Percentiles rank a stretch among this genome's conserved stretches.
Conservation (phyloP, 352 stramenopile genomes). For the Bremia lactucae region DNA sequence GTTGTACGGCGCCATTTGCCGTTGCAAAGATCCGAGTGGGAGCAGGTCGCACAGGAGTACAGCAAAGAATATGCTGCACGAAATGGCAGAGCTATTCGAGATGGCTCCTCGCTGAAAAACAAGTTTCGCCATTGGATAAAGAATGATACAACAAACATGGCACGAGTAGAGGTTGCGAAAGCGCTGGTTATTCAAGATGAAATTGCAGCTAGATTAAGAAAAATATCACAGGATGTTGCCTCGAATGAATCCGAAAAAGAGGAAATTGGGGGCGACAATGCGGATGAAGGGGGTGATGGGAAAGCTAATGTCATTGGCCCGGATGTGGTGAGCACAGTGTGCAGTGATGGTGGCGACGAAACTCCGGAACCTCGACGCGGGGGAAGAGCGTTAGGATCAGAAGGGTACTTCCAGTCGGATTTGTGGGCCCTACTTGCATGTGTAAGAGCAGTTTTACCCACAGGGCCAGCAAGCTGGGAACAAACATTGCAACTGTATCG, state of each 20-base stretch:
- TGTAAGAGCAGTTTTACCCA: conserved; percentile 19
- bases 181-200: conserved; percentile 9
- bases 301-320: background rate
- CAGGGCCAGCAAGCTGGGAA: conserved; percentile 17
- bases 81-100: conserved; percentile 10
- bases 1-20: conserved; percentile 12
- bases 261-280: background rate
- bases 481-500: conserved; percentile 24
- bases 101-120: conserved; percentile 21
- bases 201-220: conserved; percentile 12
- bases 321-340: background rate
- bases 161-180: conserved; percentile 9
- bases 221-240: conserved; percentile 1
- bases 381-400: conserved; percentile 18
- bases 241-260: background rate
- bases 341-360: conserved; percentile 6
- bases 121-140: conserved; percentile 24
- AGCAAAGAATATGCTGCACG: conserved; percentile 13
- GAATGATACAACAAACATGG: conserved; percentile 1
- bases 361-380: conserved; percentile 5
- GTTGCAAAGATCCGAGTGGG: conserved; percentile 12
- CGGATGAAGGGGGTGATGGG: conserved; percentile 1
- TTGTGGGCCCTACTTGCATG: conserved; percentile 14
- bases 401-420: conserved; percentile 22
- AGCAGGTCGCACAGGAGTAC: conserved; percentile 19